Evolutionary conservation across 352 stramenopile genomes (phyloP), one percentile per base, ranked within the genome.

Genomic region (Phytophthora citricola): DNA sequence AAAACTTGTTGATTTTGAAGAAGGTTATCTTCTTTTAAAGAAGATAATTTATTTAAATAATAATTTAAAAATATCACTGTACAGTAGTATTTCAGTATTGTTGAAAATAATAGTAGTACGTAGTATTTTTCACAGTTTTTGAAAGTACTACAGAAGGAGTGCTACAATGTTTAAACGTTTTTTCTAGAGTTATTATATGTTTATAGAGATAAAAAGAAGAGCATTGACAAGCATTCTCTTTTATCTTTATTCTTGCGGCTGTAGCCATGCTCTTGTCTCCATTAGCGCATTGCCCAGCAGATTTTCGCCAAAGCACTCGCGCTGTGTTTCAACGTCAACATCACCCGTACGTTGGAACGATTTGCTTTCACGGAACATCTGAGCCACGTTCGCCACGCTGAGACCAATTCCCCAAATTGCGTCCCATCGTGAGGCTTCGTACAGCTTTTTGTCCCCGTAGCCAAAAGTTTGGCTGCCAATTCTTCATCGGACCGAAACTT

Each of bases 341-440:
- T 91, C 69, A 0, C 82, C 82, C 0, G 63, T 71, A 17, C 49
- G 69, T 38, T 55, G 65, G 31, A 91, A 89, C 12, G 11, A 34
- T 34, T 46, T 22, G 26, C 71, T 75, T 36, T 80, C 65, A 1
- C 66, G 63, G 43, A 88, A 81, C 44, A 83, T 70, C 6, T 73
- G 64, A 26, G 72, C 39, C 17, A 91, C 73, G 4, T 47, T 57
- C 0, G 57, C 41, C 9, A 89, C 72, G 24, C 79, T 74, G 15
- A 89, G 54, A 36, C 82, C 82, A 39, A 91, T 88, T 22, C 82
- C 82, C 82, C 82, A 89, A 46, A 89, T 84, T 26, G 78, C 69
- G 43, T 91, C 82, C 1, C 29, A 39, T 0, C 66, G 69, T 1
- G 80, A 79, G 0, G 80, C 82, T 49, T 91, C 79, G n/a, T 91